phyloP scores from a whole-genome alignment of 179 eudicot genomes.

The Beta lomatogona region DNA sequence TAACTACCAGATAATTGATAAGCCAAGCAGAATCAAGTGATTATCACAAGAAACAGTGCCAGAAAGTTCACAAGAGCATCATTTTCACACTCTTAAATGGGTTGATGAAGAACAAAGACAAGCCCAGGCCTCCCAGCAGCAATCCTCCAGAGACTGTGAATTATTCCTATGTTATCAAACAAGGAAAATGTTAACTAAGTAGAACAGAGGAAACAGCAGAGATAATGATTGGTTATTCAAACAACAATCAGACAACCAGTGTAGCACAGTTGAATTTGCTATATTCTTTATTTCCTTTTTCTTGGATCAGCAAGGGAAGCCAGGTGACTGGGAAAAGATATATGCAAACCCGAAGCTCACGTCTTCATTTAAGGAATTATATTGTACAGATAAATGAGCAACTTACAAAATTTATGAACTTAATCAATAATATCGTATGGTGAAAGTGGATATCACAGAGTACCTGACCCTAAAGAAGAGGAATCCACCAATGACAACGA shows the following conservation, averaged over 20 bases:
- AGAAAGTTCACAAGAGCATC: constrained; percentile 28
- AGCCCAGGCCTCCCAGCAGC: constrained; percentile 99
- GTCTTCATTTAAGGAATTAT: not conserved
- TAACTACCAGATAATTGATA: not conserved
- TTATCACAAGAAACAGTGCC: constrained; percentile 27
- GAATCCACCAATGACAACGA: constrained; percentile 88
- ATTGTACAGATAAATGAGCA: not conserved
- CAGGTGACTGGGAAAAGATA: not conserved
- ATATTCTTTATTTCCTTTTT: not conserved
- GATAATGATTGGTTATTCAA: not conserved
- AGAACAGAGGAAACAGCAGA: not conserved
- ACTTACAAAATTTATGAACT: not conserved
- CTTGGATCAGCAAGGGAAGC: not conserved
- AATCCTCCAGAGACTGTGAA: constrained; percentile 79
- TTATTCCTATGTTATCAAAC: constrained; percentile 51
- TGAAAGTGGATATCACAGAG: constrained; percentile 5
- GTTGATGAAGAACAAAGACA: constrained; percentile 86
- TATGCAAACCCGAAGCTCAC: not conserved
- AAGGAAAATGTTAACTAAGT: not conserved
- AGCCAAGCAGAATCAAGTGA: constrained; percentile 20
- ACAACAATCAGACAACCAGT: not conserved
- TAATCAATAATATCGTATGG: not conserved
- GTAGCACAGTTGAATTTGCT: not conserved
- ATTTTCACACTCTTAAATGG: constrained; percentile 69
- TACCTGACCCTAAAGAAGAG: constrained; percentile 92